Conservation (phyloP, 2,329 filamentous ascomycete species). For the Trichoderma polysporum region DNA sequence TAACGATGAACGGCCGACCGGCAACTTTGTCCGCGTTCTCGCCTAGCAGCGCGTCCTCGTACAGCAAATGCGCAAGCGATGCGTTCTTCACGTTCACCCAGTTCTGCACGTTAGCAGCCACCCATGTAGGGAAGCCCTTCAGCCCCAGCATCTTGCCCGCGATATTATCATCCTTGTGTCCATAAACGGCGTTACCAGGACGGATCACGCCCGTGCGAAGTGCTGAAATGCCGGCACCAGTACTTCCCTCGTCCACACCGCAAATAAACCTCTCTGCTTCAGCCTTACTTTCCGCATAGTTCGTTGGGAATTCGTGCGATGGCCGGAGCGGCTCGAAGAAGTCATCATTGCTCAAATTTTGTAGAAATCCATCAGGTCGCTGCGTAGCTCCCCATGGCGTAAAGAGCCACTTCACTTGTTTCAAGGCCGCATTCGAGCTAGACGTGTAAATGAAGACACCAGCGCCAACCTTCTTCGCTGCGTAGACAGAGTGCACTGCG, state of each 20-base stretch:
- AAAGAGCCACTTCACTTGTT: constrained; percentile 43
- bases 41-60: constrained; percentile 50
- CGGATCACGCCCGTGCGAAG: constrained; percentile 56
- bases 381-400: constrained; percentile 40
- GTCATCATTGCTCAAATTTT: constrained; percentile 48
- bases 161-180: constrained; percentile 42
- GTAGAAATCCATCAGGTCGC: constrained; percentile 41
- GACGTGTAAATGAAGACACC: constrained; percentile 54
- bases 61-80: constrained; percentile 52
- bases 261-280: constrained; percentile 53
- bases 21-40: constrained; percentile 37
- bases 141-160: constrained; percentile 36
- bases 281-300: constrained; percentile 53
- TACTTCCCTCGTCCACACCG: constrained; percentile 36
- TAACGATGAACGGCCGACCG: constrained; percentile 51
- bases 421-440: constrained; percentile 45
- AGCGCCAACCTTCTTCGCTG: constrained; percentile 46
- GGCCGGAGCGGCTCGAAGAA: constrained; percentile 40
- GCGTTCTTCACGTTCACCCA: constrained; percentile 53
- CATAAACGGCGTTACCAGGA: constrained; percentile 55
- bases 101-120: constrained; percentile 46
- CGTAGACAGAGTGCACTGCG: constrained; percentile 48
- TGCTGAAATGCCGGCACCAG: not conserved
- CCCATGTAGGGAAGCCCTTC: constrained; percentile 44
- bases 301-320: constrained; percentile 46